phyloP scores from a whole-genome alignment of 192 early-diverging fungal genomes.

The Gaertneriomyces semiglobifer region DNA sequence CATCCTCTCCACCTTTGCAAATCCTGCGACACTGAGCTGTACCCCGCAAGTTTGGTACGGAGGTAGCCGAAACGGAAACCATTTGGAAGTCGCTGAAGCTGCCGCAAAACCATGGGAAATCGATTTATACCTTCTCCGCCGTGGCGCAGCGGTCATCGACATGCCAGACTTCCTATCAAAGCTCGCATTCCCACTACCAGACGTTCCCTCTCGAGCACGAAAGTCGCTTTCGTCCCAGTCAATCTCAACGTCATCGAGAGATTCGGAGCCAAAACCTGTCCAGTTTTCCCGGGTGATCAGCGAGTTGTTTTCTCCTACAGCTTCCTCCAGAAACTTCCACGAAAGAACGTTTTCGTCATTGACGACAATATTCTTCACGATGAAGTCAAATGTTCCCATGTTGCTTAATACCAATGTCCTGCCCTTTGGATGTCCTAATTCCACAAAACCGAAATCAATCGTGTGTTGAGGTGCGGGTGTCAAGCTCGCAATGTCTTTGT shows the following conservation, averaged over 20 bases:
- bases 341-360: constrained; percentile 34
- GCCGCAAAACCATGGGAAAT: constrained; percentile 14
- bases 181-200: constrained; percentile 5
- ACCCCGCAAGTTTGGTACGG: constrained; percentile 32
- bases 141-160: constrained; percentile 9
- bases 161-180: constrained; percentile 17
- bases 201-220: constrained; percentile 27
- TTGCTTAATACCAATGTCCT: constrained; percentile 41
- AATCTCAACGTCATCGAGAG: constrained; percentile 31
- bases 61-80: constrained; percentile 42
- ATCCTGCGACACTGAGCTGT: constrained; percentile 35
- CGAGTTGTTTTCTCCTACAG: constrained; percentile 15
- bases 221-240: constrained; percentile 55
- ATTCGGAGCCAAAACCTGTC: constrained; percentile 18
- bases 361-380: constrained; percentile 39
- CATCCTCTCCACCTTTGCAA: constrained; percentile 33
- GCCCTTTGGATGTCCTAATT: constrained; percentile 27
- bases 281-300: neutral
- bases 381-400: constrained; percentile 46
- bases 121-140: constrained; percentile 26
- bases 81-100: constrained; percentile 23
- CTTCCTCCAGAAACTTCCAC: constrained; percentile 49
- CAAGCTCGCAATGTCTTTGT: constrained; percentile 23
- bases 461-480: constrained; percentile 7
- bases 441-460: constrained; percentile 49